Evolutionary conservation across 1,284 basidiomycete species (phyloP).

Genomic region (Puccinia triticina): DNA sequence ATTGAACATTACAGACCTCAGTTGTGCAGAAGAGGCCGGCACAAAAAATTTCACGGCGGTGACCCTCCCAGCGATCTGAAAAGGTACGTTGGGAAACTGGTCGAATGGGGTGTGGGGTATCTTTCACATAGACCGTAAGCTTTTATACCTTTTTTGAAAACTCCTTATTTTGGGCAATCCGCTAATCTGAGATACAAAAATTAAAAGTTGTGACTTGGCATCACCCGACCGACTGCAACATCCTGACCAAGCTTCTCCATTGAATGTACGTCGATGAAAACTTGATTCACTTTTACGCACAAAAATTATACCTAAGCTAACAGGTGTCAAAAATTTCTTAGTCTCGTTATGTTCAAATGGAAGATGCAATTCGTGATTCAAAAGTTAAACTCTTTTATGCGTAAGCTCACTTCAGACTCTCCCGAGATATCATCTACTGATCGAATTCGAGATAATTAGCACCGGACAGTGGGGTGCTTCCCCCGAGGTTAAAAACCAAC

Average conservation of each 20-base stretch:
- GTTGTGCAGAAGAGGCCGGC: background rate
- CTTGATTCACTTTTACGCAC: background rate
- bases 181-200: background rate
- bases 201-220: conserved; percentile 34
- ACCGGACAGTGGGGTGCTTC: conserved; percentile 41
- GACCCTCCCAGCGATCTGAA: background rate
- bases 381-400: conserved; percentile 29
- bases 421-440: background rate
- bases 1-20: background rate
- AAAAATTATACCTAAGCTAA: background rate
- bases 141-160: background rate
- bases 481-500: background rate
- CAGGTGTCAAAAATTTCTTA: background rate
- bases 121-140: conserved; percentile 28
- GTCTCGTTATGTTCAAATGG: conserved; percentile 43
- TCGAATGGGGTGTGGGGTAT: conserved; percentile 27
- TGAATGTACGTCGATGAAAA: conserved; percentile 35
- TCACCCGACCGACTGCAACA: conserved; percentile 20
- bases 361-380: conserved; percentile 20
- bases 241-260: background rate
- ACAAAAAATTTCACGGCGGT: background rate
- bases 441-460: background rate
- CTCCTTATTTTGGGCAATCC: background rate
- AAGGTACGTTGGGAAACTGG: background rate
- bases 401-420: conserved; percentile 12